Percentiles rank a stretch among this genome's conserved stretches.
Conservation (phyloP, 73 alveolate species). For the Tetrahymena malaccensis region DNA sequence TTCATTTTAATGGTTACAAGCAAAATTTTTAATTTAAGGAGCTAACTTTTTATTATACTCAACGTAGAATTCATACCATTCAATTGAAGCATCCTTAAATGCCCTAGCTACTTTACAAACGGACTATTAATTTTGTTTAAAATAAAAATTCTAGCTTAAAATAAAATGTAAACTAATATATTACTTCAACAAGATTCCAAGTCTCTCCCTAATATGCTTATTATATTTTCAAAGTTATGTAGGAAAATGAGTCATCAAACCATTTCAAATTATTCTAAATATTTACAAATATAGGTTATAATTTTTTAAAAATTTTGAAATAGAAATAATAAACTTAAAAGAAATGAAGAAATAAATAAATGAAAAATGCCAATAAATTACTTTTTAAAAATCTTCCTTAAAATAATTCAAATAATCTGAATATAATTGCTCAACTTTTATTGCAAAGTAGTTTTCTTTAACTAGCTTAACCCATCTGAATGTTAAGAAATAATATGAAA, state of each 20-base stretch:
- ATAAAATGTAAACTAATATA: background rate
- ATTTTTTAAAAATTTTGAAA: background rate
- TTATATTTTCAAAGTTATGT: background rate
- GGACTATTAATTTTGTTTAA: background rate
- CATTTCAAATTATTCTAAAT: background rate
- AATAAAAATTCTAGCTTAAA: background rate
- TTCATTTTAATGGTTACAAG: background rate
- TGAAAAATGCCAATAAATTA: background rate
- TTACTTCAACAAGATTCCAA: background rate
- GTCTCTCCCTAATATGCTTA: background rate
- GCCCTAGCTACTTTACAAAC: background rate
- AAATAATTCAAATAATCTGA: background rate
- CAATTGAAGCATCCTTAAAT: background rate
- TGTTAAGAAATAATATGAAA: background rate
- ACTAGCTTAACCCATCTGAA: background rate
- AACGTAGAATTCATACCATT: background rate
- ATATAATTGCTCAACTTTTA: background rate
- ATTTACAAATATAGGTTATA: background rate
- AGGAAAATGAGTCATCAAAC: background rate
- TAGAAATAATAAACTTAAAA: background rate
- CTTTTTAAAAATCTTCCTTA: background rate
- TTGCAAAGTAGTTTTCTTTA: background rate
- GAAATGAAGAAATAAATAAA: no score
- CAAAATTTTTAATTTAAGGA: background rate
- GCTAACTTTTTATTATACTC: background rate